Percentiles rank a stretch among this genome's conserved stretches.
Evolutionary conservation across 768 basidiomycete species (phyloP).

Genomic region (Infundibulicybe gibba): DNA sequence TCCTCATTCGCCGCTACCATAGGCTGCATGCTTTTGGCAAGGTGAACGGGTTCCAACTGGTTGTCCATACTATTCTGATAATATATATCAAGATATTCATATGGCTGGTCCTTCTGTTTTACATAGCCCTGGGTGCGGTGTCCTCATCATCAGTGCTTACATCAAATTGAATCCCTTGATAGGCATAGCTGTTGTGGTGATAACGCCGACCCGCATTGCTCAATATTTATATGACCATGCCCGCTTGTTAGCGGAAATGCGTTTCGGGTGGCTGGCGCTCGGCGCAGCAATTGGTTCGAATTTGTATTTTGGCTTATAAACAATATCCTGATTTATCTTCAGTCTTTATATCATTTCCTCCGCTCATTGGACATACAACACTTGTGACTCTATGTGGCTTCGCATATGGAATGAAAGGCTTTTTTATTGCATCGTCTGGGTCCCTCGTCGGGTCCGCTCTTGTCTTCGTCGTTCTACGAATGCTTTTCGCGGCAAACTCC

Average conservation of each 20-base stretch:
- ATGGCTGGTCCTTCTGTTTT: constrained; percentile 56
- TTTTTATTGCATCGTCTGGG: constrained; percentile 56
- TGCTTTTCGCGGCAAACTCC: constrained; percentile 54
- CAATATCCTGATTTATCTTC: not conserved
- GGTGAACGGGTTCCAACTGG: constrained; percentile 25
- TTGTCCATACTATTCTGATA: constrained; percentile 10
- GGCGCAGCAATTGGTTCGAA: constrained; percentile 46
- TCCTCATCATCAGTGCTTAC: not conserved
- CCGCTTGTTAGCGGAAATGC: constrained; percentile 52
- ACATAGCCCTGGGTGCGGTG: constrained; percentile 37
- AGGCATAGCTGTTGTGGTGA: constrained; percentile 41
- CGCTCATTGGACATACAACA: constrained; percentile 66
- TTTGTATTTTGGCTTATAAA: constrained; percentile 2
- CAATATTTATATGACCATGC: constrained; percentile 72
- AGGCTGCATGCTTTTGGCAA: constrained; percentile 52
- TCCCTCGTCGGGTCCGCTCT: constrained; percentile 64
- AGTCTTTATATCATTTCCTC: constrained; percentile 56
- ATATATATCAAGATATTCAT: constrained; percentile 48
- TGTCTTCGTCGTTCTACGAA: constrained; percentile 58
- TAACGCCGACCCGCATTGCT: constrained; percentile 63
- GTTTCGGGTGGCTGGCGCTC: constrained; percentile 62
- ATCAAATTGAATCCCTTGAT: not conserved
- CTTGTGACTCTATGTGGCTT: constrained; percentile 71
- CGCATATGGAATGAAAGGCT: constrained; percentile 78
- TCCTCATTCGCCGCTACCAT: constrained; percentile 38